These are phyloP conservation scores for Digitaria exilis DNA, from an alignment of 202 grass and related monocot genomes.

Conservation along the genomic window DNA sequence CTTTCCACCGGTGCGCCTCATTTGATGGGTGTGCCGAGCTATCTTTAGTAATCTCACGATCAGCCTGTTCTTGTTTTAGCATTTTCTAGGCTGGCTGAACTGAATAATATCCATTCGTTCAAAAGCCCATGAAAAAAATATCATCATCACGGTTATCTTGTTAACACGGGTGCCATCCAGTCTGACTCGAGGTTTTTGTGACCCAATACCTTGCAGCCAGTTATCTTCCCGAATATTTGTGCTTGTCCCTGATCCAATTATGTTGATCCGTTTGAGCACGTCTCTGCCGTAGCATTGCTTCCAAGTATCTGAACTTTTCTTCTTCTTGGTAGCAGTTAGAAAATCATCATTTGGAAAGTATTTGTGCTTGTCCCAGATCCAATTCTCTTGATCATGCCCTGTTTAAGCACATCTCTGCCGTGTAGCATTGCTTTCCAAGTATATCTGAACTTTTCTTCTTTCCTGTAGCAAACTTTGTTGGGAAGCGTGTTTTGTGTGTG, in stretches of 20 bases:
- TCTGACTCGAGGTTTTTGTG: background rate
- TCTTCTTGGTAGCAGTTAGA: background rate
- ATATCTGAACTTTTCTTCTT: too few relatives aligned
- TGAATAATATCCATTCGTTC: background rate
- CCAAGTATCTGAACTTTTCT: background rate
- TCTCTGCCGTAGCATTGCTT: background rate
- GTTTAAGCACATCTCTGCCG: too few relatives aligned
- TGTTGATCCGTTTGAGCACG: background rate
- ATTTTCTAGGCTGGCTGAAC: too few relatives aligned
- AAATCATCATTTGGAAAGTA: background rate
- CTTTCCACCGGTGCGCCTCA: background rate
- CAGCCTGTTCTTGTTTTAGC: too few relatives aligned
- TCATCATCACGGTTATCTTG: background rate
- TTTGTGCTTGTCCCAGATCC: too few relatives aligned
- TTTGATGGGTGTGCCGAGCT: background rate
- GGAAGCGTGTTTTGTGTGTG: too few relatives aligned
- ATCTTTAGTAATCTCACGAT: background rate
- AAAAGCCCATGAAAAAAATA: background rate
- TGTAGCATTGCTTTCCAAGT: too few relatives aligned
- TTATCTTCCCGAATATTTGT: background rate
- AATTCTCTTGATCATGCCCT: too few relatives aligned
- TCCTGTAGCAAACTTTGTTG: too few relatives aligned
- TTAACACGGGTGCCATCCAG: background rate
- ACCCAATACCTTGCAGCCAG: background rate
- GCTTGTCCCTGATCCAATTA: background rate